A percentile compares a stretch with the other conserved stretches of the same genome.
phyloP scores from a whole-genome alignment of 2,329 filamentous ascomycete genomes.

The Phyllosticta paracitricarpa region DNA sequence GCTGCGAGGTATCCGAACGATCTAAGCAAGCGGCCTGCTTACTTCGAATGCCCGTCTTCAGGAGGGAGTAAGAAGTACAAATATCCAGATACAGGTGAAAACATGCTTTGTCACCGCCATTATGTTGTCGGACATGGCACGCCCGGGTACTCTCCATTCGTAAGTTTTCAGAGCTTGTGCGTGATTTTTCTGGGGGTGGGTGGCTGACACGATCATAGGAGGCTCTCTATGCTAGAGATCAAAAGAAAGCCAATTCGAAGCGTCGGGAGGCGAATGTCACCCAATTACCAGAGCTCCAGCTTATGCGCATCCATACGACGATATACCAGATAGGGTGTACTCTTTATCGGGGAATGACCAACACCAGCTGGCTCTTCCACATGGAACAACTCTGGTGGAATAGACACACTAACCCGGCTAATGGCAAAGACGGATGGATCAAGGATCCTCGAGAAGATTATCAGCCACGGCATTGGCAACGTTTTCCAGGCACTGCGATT shows the following conservation, averaged over 20 bases:
- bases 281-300: background rate
- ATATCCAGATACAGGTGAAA: background rate
- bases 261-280: background rate
- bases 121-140: background rate
- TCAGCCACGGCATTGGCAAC: background rate
- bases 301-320: background rate
- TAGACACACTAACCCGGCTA: too few species aligned
- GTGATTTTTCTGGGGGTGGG: too few species aligned
- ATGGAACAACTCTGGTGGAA: background rate
- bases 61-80: background rate
- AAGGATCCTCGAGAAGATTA: too few species aligned
- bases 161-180: background rate
- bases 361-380: background rate
- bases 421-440: too few species aligned
- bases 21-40: background rate
- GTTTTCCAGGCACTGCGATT: background rate
- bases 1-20: background rate
- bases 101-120: too few species aligned
- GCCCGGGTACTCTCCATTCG: background rate
- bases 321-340: background rate
- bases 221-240: background rate
- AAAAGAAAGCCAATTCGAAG: background rate
- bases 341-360: background rate
- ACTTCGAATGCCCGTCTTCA: background rate
- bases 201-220: background rate